Evolutionary conservation across 495 filamentous ascomycete species (phyloP).

Genomic region (Xylaria scruposa): DNA sequence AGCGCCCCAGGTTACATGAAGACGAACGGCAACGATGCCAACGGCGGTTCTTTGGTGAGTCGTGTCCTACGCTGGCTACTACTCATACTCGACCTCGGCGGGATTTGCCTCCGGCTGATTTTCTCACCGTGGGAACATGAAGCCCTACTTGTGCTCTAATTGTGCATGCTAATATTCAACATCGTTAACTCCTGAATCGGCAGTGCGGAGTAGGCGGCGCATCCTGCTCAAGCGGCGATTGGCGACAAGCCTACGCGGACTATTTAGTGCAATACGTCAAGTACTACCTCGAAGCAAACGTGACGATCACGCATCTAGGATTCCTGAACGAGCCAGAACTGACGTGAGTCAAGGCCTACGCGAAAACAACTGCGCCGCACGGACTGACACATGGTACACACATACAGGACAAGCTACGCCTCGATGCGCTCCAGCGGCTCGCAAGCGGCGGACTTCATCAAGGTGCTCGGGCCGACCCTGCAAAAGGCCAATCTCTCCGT

Average conservation of each 20-base stretch:
- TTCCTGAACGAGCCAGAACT: conserved; percentile 60
- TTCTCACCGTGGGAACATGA: not conserved
- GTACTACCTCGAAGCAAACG: conserved; percentile 54
- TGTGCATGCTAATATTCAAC: not conserved
- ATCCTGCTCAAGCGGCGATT: conserved; percentile 57
- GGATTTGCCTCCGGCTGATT: not conserved
- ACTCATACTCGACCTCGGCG: not conserved
- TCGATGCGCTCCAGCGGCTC: conserved; percentile 52
- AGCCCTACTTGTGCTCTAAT: not conserved
- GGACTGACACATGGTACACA: not conserved
- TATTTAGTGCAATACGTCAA: conserved; percentile 60
- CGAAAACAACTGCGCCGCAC: not conserved
- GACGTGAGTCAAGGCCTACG: conserved; percentile 32
- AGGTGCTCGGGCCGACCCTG: conserved; percentile 54
- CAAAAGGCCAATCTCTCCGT: conserved; percentile 46
- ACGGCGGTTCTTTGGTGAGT: conserved; percentile 48
- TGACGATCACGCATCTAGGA: conserved; percentile 57
- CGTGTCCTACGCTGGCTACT: not conserved
- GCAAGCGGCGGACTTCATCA: conserved; percentile 63
- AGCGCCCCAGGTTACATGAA: conserved; percentile 65
- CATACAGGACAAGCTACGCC: conserved; percentile 47
- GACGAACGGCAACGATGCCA: conserved; percentile 58
- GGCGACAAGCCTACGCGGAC: conserved; percentile 63
- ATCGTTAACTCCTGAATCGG: conserved; percentile 13
- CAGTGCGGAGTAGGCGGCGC: conserved; percentile 58